phyloP scores from a whole-genome alignment of 495 filamentous ascomycete genomes.

The Geopyxis carbonaria region DNA sequence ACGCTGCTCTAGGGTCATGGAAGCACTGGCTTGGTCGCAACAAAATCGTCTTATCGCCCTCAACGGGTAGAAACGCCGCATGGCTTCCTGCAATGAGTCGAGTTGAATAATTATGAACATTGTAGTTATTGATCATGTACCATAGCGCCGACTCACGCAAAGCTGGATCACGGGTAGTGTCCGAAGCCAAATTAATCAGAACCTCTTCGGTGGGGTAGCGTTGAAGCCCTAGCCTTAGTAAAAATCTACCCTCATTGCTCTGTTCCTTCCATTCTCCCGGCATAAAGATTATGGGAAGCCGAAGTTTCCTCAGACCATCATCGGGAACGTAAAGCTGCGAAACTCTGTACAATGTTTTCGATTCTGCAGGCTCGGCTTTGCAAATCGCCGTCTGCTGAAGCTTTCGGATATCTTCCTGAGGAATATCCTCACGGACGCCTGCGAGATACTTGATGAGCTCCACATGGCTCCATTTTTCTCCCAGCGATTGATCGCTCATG shows the following conservation, averaged over 20 bases:
- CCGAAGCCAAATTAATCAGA: slow-evolving; percentile 55
- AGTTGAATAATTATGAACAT: slow-evolving; percentile 51
- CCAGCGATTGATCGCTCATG: slow-evolving; percentile 35
- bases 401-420: slow-evolving; percentile 59
- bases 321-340: slow-evolving; percentile 77
- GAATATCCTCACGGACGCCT: slow-evolving; percentile 81
- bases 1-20: slow-evolving; percentile 54
- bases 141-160: slow-evolving; percentile 49
- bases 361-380: slow-evolving; percentile 45
- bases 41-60: slow-evolving; percentile 31
- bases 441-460: slow-evolving; percentile 87
- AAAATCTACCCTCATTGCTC: slow-evolving; percentile 56
- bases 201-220: slow-evolving; percentile 53
- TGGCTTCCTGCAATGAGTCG: slow-evolving; percentile 40
- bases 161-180: slow-evolving; percentile 34
- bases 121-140: slow-evolving; percentile 70
- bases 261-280: slow-evolving; percentile 44
- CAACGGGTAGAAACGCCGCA: slow-evolving; percentile 30
- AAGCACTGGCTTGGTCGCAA: slow-evolving; percentile 64
- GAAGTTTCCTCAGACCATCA: slow-evolving; percentile 46
- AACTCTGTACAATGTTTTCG: slow-evolving; percentile 48
- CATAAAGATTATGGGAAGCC: slow-evolving; percentile 73
- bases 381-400: slow-evolving; percentile 64
- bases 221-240: slow-evolving; percentile 51
- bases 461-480: slow-evolving; percentile 69